Conservation (phyloP, 148 eudicot species). For the Limonium bicolor region DNA sequence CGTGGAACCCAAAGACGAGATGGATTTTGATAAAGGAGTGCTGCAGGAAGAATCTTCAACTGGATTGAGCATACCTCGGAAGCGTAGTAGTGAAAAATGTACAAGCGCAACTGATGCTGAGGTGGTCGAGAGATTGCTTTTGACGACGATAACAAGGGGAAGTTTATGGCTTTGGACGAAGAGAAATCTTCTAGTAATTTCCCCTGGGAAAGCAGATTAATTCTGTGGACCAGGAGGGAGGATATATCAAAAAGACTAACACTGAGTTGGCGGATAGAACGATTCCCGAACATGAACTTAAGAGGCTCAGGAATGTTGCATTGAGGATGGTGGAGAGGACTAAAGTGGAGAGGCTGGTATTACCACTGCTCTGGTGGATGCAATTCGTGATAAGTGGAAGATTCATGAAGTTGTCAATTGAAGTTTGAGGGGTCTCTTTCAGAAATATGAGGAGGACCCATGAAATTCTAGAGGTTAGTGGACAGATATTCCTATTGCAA, state of each 20-base stretch:
- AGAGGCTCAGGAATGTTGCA: conserved; percentile 78
- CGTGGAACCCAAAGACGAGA: neutral
- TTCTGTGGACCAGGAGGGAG: conserved; percentile 6
- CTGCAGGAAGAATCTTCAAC: no score
- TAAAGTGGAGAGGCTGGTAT: conserved; percentile 76
- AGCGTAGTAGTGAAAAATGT: no score
- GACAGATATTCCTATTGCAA: conserved; percentile 4
- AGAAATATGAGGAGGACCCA: conserved; percentile 78
- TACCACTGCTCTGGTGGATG: conserved; percentile 58
- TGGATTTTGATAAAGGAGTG: neutral
- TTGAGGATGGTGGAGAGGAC: conserved; percentile 83
- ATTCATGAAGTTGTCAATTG: conserved; percentile 78
- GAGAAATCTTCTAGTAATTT: conserved; percentile 12
- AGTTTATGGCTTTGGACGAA: conserved; percentile 9
- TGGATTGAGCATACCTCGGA: no score
- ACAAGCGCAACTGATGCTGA: neutral
- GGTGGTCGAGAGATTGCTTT: conserved; percentile 5
- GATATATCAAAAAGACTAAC: conserved; percentile 21
- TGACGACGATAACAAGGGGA: neutral
- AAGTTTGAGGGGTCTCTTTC: conserved; percentile 68
- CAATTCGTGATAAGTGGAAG: conserved; percentile 71
- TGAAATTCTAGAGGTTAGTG: conserved; percentile 67
- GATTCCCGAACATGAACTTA: conserved; percentile 62
- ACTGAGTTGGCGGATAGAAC: conserved; percentile 45
- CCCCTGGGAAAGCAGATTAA: conserved; percentile 43